Evolutionary conservation across 768 basidiomycete genomes (phyloP), one percentile per base, ranked within the genome.

Genomic region (Lactifluus volemus): DNA sequence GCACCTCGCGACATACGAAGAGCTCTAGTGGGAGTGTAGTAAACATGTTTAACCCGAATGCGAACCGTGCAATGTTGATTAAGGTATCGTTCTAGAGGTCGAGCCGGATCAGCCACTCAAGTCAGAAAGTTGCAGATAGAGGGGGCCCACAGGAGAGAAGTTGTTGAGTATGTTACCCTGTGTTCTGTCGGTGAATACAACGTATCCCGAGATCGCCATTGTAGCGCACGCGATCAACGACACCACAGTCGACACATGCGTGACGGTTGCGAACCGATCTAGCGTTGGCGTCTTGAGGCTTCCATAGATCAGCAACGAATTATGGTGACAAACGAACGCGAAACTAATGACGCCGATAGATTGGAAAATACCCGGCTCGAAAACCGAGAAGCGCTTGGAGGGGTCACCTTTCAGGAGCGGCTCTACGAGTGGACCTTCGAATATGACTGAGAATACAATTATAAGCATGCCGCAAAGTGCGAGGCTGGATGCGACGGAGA

Each of bases 101-200:
- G 14, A 6, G 14, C 11, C 9, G 32, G 8, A 32, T 34, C 15
- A 39, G 58, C 54, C 45, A 32, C 5, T 39, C 44, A 11, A n/a
- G 34, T 25, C 15, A 12, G 39, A 54, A 63, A 2, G 49, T 25
- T 38, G 25, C 4, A 42, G 36, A 59, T 19, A 15, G 38, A 41
- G 55, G 47, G 55, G n/a, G 70, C 77, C 64, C 67, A 90, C 92
- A 49, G 79, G 73, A 14, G 89, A 79, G 67, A 98, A 98, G 72
- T 98, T 98, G 73, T 98, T 98, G 65, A 99, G 75, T 55, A 98
- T 91, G 68, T 99, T 99, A n/a, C 96, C 96, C 72, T 85, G 82
- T 1, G 88, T 92, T 73, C 86, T 91, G 72, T 96, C 81, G 10
- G 95, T 98, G 73, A 96, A 95, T 14, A 90, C 87, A 45, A 89